These are phyloP conservation scores for Boletus semigastroideus DNA, from an alignment of 1,284 basidiomycete genomes.

Conservation along the genomic window DNA sequence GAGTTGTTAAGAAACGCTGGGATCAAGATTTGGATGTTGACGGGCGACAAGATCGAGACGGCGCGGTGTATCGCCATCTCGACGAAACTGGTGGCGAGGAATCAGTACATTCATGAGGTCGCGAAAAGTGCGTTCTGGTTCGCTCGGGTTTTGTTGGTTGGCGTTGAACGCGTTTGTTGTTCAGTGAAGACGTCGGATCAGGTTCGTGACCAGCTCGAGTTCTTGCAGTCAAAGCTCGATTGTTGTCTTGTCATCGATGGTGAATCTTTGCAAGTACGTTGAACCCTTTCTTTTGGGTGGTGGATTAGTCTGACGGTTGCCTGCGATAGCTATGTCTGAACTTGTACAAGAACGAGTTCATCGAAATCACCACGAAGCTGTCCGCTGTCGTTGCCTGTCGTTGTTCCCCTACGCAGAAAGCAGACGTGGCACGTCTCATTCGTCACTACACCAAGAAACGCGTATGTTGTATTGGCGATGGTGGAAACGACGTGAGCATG, in stretches of 20 bases:
- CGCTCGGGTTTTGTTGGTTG: neutral
- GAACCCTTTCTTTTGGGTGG: neutral
- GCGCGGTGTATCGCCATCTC: slow-evolving; percentile 98
- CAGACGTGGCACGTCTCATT: slow-evolving; percentile 93
- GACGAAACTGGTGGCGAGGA: slow-evolving; percentile 92
- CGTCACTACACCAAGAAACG: slow-evolving; percentile 88
- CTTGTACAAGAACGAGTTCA: slow-evolving; percentile 90
- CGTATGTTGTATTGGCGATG: slow-evolving; percentile 97
- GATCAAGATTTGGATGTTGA: slow-evolving; percentile 99
- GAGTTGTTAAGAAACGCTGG: slow-evolving; percentile 95
- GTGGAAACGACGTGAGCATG: slow-evolving; percentile 96
- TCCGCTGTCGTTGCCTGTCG: slow-evolving; percentile 97
- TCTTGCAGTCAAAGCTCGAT: slow-evolving; percentile 91
- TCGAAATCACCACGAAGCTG: slow-evolving; percentile 93
- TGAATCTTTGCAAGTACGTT: slow-evolving; percentile 84
- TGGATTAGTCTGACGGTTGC: neutral
- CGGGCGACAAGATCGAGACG: slow-evolving; percentile 99
- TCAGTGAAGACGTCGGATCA: slow-evolving; percentile 87
- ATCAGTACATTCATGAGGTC: slow-evolving; percentile 98
- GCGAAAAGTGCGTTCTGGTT: slow-evolving; percentile 71
- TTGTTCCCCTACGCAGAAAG: slow-evolving; percentile 98
- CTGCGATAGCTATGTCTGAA: slow-evolving; percentile 76
- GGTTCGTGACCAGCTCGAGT: slow-evolving; percentile 89
- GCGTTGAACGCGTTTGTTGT: slow-evolving; percentile 12
- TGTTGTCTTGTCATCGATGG: slow-evolving; percentile 99